Evolutionary conservation across 2,329 filamentous ascomycete species (phyloP), one percentile per base, ranked within the genome.

Genomic region (Madurella fahalii): DNA sequence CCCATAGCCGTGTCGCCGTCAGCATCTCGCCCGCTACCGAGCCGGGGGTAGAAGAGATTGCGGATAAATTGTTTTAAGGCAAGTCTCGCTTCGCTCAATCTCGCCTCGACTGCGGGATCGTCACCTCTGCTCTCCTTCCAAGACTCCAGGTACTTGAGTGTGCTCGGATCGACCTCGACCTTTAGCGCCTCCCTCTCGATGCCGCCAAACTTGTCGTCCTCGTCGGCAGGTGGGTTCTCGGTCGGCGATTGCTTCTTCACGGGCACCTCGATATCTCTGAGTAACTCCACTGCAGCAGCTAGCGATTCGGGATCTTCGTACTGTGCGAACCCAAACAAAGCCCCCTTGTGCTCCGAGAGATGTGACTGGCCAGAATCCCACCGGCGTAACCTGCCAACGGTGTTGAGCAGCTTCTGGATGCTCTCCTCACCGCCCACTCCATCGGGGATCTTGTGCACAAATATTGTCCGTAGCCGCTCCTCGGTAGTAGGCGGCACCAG

Each of bases 261-360:
- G 31, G 94, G 94, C 47, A 97, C 83, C 67, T 90, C 79, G 59
- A 96, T 78, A 64, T 94, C 86, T 68, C 85, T 84, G 64, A 96
- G 82, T 53, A 96, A 82, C 69, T 95, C 90, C 52, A 92, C 84
- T 42, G 93, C 94, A 43, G 86, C 86, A 69, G 87, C 85, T 62
- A 99, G 78, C 61, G 91, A 93, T 70, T 96, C 89, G 20, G 86
- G 84, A 69, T 97, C 92, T 59, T 96, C 93, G 71, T 89, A 99
- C 71, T 96, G 89, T 56, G 93, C 94, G 72, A 99, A 97, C 13
- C 93, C 94, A 76, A 97, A 97, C 59, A 86, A 87, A 71, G 87
- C 86, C 53, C 85, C 85, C 72, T 93, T 94, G 61, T 88, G 84
- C 61, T 90, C 85, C n/a, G 76, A 68, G 15, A 76, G 66, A 34